phyloP scores from a whole-genome alignment of 2,329 filamentous ascomycete genomes.

The Colletotrichum sp. region DNA sequence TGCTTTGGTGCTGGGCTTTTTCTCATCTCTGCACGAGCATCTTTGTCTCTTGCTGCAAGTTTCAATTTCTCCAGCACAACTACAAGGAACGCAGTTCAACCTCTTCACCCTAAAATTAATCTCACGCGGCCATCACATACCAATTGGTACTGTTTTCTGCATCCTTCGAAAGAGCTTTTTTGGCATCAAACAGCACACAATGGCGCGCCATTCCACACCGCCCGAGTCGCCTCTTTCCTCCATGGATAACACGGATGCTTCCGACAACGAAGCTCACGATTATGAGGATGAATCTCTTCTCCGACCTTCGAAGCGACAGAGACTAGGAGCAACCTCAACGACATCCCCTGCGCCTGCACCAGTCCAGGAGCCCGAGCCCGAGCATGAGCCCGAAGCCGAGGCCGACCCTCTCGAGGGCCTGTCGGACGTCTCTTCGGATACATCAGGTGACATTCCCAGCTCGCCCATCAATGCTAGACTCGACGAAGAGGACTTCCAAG shows the following conservation, averaged over 20 bases:
- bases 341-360: conserved; percentile 58
- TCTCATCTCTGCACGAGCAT: background rate
- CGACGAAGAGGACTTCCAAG: conserved; percentile 77
- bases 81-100: background rate
- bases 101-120: background rate
- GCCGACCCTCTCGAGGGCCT: conserved; percentile 60
- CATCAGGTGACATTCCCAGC: conserved; percentile 81
- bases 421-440: conserved; percentile 87
- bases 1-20: background rate
- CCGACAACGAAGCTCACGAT: conserved; percentile 19
- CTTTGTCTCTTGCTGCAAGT: background rate
- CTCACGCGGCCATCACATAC: background rate
- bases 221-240: conserved; percentile 22
- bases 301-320: conserved; percentile 40
- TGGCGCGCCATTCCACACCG: conserved; percentile 18
- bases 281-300: conserved; percentile 31
- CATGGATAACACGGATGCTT: conserved; percentile 19
- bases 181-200: background rate
- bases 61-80: background rate
- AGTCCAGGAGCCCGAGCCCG: conserved; percentile 17
- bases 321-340: conserved; percentile 35
- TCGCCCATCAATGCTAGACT: conserved; percentile 70
- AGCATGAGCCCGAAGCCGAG: conserved; percentile 34
- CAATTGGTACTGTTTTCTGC: background rate
- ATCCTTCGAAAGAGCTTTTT: conserved; percentile 5